Percentiles rank a stretch among this genome's conserved stretches.
phyloP scores from a whole-genome alignment of 345 rosid genomes.

The Conringia planisiliqua region DNA sequence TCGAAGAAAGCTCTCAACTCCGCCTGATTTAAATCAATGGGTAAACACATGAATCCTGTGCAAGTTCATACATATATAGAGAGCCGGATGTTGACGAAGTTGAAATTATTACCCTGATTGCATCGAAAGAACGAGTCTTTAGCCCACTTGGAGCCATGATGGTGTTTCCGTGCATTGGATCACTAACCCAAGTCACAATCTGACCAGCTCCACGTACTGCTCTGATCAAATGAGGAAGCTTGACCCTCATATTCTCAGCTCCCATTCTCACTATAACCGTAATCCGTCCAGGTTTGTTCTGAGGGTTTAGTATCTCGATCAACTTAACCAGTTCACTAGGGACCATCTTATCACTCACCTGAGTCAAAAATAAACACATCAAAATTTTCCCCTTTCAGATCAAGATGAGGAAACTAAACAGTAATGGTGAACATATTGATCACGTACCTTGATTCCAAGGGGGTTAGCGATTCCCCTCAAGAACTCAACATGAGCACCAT shows the following conservation, averaged over 20 bases:
- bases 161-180: constrained; percentile 72
- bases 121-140: constrained; percentile 58
- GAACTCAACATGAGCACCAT: constrained; percentile 69
- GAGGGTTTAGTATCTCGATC: constrained; percentile 59
- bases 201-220: constrained; percentile 61
- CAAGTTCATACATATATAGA: background rate
- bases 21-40: constrained; percentile 29
- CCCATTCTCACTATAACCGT: constrained; percentile 62
- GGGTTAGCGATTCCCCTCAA: constrained; percentile 62
- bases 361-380: background rate
- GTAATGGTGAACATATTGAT: background rate
- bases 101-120: constrained; percentile 41
- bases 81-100: background rate
- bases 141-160: constrained; percentile 63
- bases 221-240: constrained; percentile 57
- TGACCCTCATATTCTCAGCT: constrained; percentile 63
- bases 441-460: constrained; percentile 54
- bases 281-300: constrained; percentile 56
- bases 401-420: background rate
- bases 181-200: constrained; percentile 70
- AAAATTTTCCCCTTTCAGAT: background rate
- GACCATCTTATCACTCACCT: constrained; percentile 70
- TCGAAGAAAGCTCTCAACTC: constrained; percentile 61
- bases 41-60: background rate
- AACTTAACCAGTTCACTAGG: constrained; percentile 53